Base-by-base conservation (phyloP, 2,329 filamentous ascomycete species). In the Fulvia fulva region DNA sequence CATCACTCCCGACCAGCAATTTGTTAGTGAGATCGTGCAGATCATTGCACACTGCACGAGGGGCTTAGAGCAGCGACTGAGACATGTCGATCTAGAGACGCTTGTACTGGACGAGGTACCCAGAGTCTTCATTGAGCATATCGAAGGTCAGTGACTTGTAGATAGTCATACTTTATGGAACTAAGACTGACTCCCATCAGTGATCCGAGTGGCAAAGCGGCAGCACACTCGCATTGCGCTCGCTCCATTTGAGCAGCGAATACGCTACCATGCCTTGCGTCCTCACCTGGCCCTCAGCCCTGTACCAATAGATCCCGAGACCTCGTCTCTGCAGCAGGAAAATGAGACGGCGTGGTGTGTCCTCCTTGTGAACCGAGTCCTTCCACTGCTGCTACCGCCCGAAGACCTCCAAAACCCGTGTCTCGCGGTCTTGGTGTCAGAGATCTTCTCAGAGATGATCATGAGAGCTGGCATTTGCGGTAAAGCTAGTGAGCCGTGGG, bases 41-140 rank as follows among this genome's bases (percentile, higher is more conserved):
- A 87, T 96, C 65, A 89, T 97, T 68, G 94, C 93, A 43, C 93
- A 97, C 75, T 94, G 90, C 74, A 96, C 91, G 43, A 83, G 90
- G 57, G 90, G 87, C 7, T 76, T 99, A 58, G 94, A 97, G 76
- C 88, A 96, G 77, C 84, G 94, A 66, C 76, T 96, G 59, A 83
- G 91, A 58, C 85, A 87, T 70, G 83, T 95, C 26, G 92, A 97
- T 75, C 73, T 97, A 60, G 90, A 94, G 77, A 85, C 86, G 63
- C 74, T 99, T 65, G 65, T 96, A 45, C 80, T 97, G 60, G 91
- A 99, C 72, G 93, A 97, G 76, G 80, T 97, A 47, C 91, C 93
- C 19, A 87, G 87, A 60, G 77, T 97, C 57, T 71, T 97, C 56
- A 86, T 92, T 73, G 83, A 81, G 66, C 94, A 99, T 75, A 79